Base-by-base conservation (phyloP, 2,329 filamentous ascomycete species). In the Penicillium sp. region DNA sequence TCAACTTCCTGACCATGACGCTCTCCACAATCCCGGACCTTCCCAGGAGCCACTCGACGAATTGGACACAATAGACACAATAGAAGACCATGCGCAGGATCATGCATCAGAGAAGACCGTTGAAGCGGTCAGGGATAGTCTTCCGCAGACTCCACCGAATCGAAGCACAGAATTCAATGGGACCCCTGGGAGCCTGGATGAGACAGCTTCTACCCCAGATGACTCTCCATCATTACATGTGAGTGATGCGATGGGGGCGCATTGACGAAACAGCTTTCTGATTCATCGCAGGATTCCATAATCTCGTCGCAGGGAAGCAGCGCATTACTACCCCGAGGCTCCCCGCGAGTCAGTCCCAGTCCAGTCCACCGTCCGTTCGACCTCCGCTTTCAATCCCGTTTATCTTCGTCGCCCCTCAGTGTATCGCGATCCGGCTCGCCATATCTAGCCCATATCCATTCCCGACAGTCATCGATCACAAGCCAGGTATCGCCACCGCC, bases 351-450 rank as follows among this genome's bases (percentile, higher is more conserved):
- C 62, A 91, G 89, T 65, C 88, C 91, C 14, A 90, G 89, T 16
- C 90, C 90, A 21, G 92, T 91, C 16, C 89, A 97, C 67, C 87
- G 93, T 69, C 93, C 95, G 4, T 99, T 99, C 74, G 95, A 99
- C 72, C 87, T 91, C 62, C 87, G 95, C 55, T 99, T 99, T 76
- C 92, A 96, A 71, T 93, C 93, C 16, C 88, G 93, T 48, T 85
- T 97, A 57, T 87, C 88, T 10, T 85, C 88, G 14, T 84, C 83
- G 4, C 81, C 82, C 10, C 73, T 81, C 2, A 74, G 75, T 14
- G 86, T 86, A 26, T 87, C 90, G 31, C 85, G 93, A 56, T 82
- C 89, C 7, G 82, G 84, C 1, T 96, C 93, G 1, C 92, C 92
- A 1, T 90, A 88, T 13, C 90, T 96, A 65, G 79, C 92, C 13